Conservation (phyloP, 192 early-diverging fungal species). For the Backusella luteola region DNA sequence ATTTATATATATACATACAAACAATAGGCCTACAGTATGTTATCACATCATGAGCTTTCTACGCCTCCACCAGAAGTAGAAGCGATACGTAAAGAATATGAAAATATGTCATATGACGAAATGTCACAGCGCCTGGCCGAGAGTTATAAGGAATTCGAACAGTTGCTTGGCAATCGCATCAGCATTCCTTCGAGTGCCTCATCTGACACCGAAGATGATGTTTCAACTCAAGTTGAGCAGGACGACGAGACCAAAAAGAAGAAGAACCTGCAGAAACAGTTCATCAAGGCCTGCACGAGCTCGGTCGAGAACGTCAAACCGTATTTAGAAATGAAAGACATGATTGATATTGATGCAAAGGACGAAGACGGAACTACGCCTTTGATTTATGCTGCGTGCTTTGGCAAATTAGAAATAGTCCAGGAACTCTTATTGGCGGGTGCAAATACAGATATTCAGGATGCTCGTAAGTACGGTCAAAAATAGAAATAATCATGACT, state of each 20-base stretch:
- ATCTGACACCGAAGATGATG: constrained; percentile 1
- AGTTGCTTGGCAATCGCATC: constrained; percentile 18
- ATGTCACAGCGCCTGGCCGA: constrained; percentile 32
- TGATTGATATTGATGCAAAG: constrained; percentile 76
- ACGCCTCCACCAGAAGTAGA: constrained; percentile 11
- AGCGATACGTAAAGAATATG: constrained; percentile 31
- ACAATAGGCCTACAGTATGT: background rate
- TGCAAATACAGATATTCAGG: constrained; percentile 71
- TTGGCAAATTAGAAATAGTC: constrained; percentile 77
- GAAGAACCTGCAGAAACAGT: constrained; percentile 57
- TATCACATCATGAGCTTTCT: background rate
- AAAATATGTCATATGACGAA: constrained; percentile 40
- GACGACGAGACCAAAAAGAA: constrained; percentile 41
- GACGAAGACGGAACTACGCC: constrained; percentile 89
- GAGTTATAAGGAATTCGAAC: constrained; percentile 29
- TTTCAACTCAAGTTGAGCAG: too few species aligned
- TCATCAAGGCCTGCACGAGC: constrained; percentile 69
- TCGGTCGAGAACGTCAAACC: constrained; percentile 63
- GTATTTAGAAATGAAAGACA: constrained; percentile 51
- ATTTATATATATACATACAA: background rate
- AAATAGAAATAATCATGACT: constrained; percentile 9
- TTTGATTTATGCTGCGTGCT: constrained; percentile 86
- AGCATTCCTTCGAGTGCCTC: constrained; percentile 11
- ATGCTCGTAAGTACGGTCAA: constrained; percentile 40
- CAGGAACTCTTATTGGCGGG: constrained; percentile 71